phyloP scores from a whole-genome alignment of 2,329 filamentous ascomycete genomes.

The Ascochyta pisi region DNA sequence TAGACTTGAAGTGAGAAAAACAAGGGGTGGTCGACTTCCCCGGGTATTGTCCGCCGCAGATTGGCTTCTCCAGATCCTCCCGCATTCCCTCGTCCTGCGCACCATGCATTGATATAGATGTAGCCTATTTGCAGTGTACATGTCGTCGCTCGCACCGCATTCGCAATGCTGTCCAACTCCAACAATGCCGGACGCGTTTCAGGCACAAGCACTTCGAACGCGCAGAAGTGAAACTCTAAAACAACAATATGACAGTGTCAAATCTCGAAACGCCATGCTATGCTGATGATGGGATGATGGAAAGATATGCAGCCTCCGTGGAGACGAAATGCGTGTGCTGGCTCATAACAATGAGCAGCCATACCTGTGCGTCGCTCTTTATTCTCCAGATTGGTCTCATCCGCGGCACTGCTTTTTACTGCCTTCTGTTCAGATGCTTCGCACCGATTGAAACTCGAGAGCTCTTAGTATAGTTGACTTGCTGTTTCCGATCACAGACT shows the following conservation, averaged over 20 bases:
- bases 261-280: constrained; percentile 8
- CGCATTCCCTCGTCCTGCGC: background rate
- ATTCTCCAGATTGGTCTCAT: too few relatives aligned
- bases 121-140: background rate
- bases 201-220: background rate
- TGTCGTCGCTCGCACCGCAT: too few relatives aligned
- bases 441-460: too few relatives aligned
- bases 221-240: background rate
- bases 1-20: background rate
- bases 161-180: too few relatives aligned
- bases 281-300: constrained; percentile 7
- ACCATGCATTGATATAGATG: background rate
- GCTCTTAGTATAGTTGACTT: too few relatives aligned
- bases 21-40: background rate
- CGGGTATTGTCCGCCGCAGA: background rate
- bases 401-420: too few relatives aligned
- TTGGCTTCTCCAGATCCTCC: constrained; percentile 2
- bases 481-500: background rate
- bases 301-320: background rate
- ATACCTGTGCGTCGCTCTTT: background rate
- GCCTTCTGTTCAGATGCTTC: too few relatives aligned
- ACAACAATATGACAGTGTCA: background rate
- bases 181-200: background rate
- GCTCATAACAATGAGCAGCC: background rate
- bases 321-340: background rate